phyloP scores from a whole-genome alignment of 768 basidiomycete species.

The Tylopilus sp. region DNA sequence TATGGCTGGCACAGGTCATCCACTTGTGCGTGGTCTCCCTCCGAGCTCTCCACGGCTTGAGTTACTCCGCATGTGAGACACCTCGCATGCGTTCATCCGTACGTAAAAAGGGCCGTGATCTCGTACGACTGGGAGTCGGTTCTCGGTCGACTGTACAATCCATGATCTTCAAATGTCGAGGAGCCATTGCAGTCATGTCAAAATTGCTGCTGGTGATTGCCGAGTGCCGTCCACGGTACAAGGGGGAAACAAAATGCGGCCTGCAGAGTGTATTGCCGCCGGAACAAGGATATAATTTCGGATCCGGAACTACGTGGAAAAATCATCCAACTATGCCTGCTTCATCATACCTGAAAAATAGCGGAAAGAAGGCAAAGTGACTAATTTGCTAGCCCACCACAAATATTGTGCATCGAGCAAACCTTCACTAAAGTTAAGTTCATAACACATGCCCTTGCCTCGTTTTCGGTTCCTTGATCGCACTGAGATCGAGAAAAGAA shows the following conservation, averaged over 20 bases:
- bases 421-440: conserved; percentile 18
- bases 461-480: conserved; percentile 21
- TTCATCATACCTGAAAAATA: background rate
- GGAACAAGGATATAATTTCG: conserved; percentile 8
- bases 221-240: no score
- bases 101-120: conserved; percentile 7
- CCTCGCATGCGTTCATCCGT: background rate
- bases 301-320: background rate
- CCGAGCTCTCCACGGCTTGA: background rate
- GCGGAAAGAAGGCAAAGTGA: conserved; percentile 1
- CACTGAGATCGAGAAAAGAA: conserved; percentile 11
- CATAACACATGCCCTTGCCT: conserved; percentile 18
- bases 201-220: background rate
- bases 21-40: background rate
- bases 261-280: conserved; percentile 18
- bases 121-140: background rate
- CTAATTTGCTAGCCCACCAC: conserved; percentile 4
- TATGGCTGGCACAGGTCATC: background rate
- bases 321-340: background rate
- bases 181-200: background rate
- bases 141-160: background rate
- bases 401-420: background rate
- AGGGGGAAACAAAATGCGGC: background rate
- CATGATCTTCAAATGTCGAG: background rate
- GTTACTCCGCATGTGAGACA: background rate